Conservation (phyloP, 768 basidiomycete genomes). For the Mycena kentingensis region DNA sequence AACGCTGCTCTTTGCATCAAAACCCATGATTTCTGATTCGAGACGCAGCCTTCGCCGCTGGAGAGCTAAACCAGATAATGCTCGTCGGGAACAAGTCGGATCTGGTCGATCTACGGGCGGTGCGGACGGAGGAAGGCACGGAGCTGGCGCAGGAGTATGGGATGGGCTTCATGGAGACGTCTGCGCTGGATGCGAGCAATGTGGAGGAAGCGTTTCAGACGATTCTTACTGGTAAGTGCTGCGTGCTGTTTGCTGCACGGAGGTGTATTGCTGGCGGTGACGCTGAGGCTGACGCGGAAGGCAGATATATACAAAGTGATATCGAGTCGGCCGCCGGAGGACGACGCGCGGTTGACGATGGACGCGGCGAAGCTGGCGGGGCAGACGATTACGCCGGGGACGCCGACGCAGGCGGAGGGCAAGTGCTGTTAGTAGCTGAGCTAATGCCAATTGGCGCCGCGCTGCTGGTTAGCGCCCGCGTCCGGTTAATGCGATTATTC, state of each 20-base stretch:
- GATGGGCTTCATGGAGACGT: constrained; percentile 2
- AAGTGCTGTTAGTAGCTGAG: constrained; percentile 5
- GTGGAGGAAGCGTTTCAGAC: neutral
- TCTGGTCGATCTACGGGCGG: neutral
- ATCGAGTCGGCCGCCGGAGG: neutral
- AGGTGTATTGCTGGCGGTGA: neutral
- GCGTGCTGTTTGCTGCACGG: neutral
- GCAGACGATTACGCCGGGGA: neutral
- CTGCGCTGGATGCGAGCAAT: neutral
- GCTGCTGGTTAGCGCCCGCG: too few species aligned
- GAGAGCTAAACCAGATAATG: neutral
- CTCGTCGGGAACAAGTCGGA: constrained; percentile 1
- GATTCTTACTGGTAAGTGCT: neutral
- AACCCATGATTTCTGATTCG: too few species aligned
- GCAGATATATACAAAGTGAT: neutral
- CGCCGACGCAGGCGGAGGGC: neutral
- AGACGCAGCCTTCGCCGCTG: too few species aligned
- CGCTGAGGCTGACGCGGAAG: neutral
- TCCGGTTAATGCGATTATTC: too few species aligned
- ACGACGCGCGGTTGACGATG: neutral
- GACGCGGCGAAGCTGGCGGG: neutral
- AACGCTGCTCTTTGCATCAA: too few species aligned
- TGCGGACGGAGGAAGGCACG: neutral
- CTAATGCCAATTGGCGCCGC: too few species aligned
- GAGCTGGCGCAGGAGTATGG: neutral